Evolutionary conservation across 257 asterid species (phyloP), one percentile per base, ranked within the genome.

Genomic region (Cinchona pubescens): DNA sequence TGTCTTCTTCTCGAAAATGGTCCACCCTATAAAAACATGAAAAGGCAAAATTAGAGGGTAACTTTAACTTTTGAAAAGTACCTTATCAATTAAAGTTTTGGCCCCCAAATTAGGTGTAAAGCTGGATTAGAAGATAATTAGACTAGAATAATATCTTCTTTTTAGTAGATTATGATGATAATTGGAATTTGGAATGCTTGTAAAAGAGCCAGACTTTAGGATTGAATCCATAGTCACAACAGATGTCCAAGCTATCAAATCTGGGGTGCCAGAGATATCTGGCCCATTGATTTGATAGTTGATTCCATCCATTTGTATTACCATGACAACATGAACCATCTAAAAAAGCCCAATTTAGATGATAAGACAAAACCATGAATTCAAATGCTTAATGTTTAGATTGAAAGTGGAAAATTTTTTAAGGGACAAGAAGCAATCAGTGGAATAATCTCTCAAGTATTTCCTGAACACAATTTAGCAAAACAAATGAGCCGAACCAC

Each of bases 61-160:
- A 25, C 81, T 77, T 77, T 77, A 70, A 46, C 80, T 77, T 77
- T 77, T 77, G 45, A 71, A 77, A 77, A 62, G 80, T 69, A 77
- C 71, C 76, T 60, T 65, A 77, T 76, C 76, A 18, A 49, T 58
- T 43, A 46, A 62, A 23, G 51, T 48, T 40, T 40, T 21, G 66
- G 71, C 56, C 67, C 67, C 67, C 46, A n/a, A 49, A 23, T 40
- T 71, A 35, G 42, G 76, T 62, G 72, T 77, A 71, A 71, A 77
- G 81, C 53, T 35, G 38, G 71, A 30, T 70, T 40, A 30, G 76
- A 66, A 73, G 59, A 59, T 73, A 72, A 72, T 76, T 59, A 59
- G 56, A 32, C 32, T n/a, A 46, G 46, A 77, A 71, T 77, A 61
- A 77, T 62, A 37, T 60, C 71, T 77, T 25, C 76, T 70, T 77